Base-by-base conservation (phyloP, 1,139 yeast genomes). In the Taiozyma onychis region DNA sequence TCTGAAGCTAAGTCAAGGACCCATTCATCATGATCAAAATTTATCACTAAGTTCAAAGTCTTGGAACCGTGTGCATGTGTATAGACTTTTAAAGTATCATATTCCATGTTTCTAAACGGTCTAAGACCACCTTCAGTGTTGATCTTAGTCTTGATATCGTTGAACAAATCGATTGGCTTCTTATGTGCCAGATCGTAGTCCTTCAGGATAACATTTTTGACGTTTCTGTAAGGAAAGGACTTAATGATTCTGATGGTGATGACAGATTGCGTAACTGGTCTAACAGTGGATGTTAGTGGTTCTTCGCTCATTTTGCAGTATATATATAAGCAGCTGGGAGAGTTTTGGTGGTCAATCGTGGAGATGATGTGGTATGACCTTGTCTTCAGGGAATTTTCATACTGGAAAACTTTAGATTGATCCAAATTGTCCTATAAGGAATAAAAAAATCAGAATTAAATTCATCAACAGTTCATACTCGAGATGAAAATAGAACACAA, bases 1-100 rank as follows among this genome's bases (percentile, higher is more conserved):
- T 66, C 66, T 37, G 74, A 74, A 1, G 61, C 58, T 11, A 74
- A 58, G 54, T 71, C 71, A 54, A 93, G 68, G 4, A 87, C 73
- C 91, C 95, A 86, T 6, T 78, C 81, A 61, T 87, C 89, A 59
- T 86, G 81, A 34, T 89, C 97, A 66, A 93, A 80, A 66, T 93
- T 93, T 55, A 95, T 87, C 46, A 89, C 95, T 58, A 93, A 75
- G 64, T 93, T 90, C 83, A 90, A 87, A 2, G 97, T 88, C 70
- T 93, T 93, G 41, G 96, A 79, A 8, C 96, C 96, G 66, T 93
- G 98, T 0, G 99, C 98, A 64, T 88, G 89, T 39, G 97, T 87
- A 69, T 93, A 93, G 18, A 93, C 77, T 68, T 95, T 93, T 54
- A 93, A 66, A 0, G 95, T 74, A 63, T 93, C 88, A 60, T 83